Base-by-base conservation (phyloP, 371 early-diverging fungal species). In the Catenaria anguillulae region DNA sequence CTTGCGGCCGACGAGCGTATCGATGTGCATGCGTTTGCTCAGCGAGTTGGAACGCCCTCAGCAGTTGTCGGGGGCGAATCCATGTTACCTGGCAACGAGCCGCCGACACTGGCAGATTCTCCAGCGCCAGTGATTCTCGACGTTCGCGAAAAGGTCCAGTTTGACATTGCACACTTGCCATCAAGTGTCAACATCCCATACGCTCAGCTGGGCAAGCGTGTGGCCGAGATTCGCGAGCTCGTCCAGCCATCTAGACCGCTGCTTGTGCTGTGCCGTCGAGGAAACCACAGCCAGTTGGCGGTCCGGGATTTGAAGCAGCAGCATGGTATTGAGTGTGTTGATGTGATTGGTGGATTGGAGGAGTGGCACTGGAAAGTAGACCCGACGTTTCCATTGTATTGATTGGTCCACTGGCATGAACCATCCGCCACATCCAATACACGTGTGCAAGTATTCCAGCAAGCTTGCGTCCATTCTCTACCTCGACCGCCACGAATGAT, bases 231-330 rank as follows among this genome's bases (percentile, higher is more conserved):
- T 35, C 68, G 68, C 36, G 67, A 70, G 40, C 68, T 79, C 6
- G 64, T 74, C 46, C 66, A 75, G 13, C 15, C 2, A 4, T 31
- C 8, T 2, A 40, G 26, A 8, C 42, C 15, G 31, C 26, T 19
- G n/a, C n/a, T 58, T 65, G 80, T 88, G 0, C 68, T 96, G n/a
- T 97, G 97, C 67, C 84, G 95, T 45, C 72, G 85, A 35, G 95
- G 97, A 13, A 93, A 93, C 67, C 84, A 90, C 67, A 89, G 90
- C 13, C 92, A 94, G 69, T 71, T 84, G 37, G 95, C 95, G 2
- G 90, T 84, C 24, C 74, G 74, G 62, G 72, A 79, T 59, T 70
- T 89, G 58, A 72, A 79, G 64, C 69, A 80, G 43, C 65, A 70
- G 10, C 17, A 40, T 63, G 82, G 82, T 4, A 70, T 82, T 29